These are phyloP conservation scores for Perkinsus marinus DNA, from an alignment of 169 alveolate species.

Conservation along the genomic window DNA sequence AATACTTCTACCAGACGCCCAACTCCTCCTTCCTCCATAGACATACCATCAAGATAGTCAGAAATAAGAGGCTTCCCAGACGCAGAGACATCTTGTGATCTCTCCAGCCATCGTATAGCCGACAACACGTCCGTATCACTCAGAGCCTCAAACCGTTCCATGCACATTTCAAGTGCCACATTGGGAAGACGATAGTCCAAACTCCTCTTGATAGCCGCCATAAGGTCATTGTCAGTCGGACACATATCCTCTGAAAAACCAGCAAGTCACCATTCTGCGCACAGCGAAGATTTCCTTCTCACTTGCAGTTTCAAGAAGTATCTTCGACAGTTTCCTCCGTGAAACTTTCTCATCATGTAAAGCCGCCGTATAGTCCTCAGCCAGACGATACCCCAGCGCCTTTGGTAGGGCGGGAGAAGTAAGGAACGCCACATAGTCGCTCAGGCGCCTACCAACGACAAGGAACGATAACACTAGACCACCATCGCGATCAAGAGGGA, in stretches of 20 bases:
- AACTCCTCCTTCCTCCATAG: neutral
- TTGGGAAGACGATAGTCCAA: neutral
- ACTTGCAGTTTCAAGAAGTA: neutral
- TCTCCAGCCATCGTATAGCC: neutral
- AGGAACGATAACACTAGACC: no score
- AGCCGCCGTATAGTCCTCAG: neutral
- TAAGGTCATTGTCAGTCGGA: neutral
- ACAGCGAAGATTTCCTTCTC: neutral
- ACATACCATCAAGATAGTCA: neutral
- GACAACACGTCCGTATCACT: neutral
- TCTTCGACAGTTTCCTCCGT: neutral
- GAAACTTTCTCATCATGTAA: neutral
- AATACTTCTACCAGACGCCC: neutral
- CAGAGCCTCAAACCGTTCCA: neutral
- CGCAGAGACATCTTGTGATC: neutral
- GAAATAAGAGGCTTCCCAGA: neutral
- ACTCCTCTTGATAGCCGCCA: neutral
- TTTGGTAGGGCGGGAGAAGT: neutral
- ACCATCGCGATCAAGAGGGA: no score
- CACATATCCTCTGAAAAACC: neutral
- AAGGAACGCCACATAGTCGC: neutral
- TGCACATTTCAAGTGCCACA: neutral
- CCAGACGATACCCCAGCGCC: neutral
- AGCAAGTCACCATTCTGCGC: neutral
- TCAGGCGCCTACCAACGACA: neutral